Percentiles rank a stretch among this genome's conserved stretches.
These are phyloP conservation scores for Ophiosphaerella korrae DNA, from an alignment of 2,329 filamentous ascomycete genomes.

Conservation along the genomic window DNA sequence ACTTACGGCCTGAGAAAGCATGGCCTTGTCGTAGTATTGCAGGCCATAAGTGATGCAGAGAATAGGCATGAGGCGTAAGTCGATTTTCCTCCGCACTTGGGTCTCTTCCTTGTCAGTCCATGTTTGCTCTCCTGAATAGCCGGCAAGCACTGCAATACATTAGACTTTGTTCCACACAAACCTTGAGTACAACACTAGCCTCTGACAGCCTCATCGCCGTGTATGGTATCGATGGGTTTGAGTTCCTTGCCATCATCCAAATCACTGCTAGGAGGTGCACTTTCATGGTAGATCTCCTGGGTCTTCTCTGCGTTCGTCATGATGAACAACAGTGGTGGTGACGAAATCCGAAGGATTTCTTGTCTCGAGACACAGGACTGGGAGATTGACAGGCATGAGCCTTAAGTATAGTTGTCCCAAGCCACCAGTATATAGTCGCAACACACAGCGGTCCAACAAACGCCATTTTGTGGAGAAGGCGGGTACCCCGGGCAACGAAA, in stretches of 20 bases:
- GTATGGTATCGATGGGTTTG: no score
- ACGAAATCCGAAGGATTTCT: neutral
- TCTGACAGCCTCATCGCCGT: no score
- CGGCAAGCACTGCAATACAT: conserved; percentile 35
- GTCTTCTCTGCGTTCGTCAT: no score
- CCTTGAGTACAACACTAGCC: neutral
- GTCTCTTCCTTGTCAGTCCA: conserved; percentile 53
- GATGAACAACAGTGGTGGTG: neutral
- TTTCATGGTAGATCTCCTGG: neutral
- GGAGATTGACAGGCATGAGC: conserved; percentile 10
- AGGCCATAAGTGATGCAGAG: conserved; percentile 35
- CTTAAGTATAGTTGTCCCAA: conserved; percentile 15
- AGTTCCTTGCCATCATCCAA: no score
- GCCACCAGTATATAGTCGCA: conserved; percentile 11
- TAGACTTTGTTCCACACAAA: neutral
- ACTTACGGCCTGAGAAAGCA: conserved; percentile 58
- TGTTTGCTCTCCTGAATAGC: conserved; percentile 49
- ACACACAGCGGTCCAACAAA: conserved; percentile 2
- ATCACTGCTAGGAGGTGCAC: no score
- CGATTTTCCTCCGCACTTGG: conserved; percentile 28
- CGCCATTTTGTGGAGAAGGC: conserved; percentile 13
- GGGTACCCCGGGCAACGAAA: conserved; percentile 1
- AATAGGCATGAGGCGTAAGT: conserved; percentile 29
- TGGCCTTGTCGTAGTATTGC: conserved; percentile 49
- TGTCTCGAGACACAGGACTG: neutral